Base-by-base conservation (phyloP, 768 basidiomycete species). In the Psilocybe cyanescens region DNA sequence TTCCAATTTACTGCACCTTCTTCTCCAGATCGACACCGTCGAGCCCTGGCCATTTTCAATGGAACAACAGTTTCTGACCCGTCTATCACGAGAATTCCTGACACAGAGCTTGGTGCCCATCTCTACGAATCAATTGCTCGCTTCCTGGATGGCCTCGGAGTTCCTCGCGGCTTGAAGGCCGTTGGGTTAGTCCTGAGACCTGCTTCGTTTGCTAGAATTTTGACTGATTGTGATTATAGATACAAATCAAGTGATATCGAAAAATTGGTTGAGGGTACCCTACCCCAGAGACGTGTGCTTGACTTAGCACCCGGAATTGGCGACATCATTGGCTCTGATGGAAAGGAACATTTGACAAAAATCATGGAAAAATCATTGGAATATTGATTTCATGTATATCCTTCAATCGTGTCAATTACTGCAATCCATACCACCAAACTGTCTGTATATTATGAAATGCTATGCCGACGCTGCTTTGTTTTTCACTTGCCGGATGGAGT, bases 1-100 rank as follows among this genome's bases (percentile, higher is more conserved):
- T 98, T 99, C 83, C 86, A 91, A 70, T 98, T 96, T 76, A 98
- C 97, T 7, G 91, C 97, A 0, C 95, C 97, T 6, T 96, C 96
- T 4, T 89, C 94, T 0, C 94, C 95, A 2, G 87, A 90, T 62
- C 90, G 95, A 46, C 96, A 99, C 75, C 89, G 96, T 48, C 88
- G 94, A 74, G 93, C 89, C 1, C 83, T 96, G 14, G 88, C 91
- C 2, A 88, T 97, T 68, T 98, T 97, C 82, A 86, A 82, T 45
- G 74, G 78, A 58, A 86, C 86, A 0, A 86, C 81, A 28, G 72
- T 80, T n/a, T 80, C 87, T 1, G 88, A 92, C 75, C 84, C 91
- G 12, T 84, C 86, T 2, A 87, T 94, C 66, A 76, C 82, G 3
- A 84, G 86, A 39, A 87, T 95, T 54, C 85, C 93, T 0, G 93